Evolutionary conservation across 441 rosid genomes (phyloP).

Genomic region (Manihot esculenta): DNA sequence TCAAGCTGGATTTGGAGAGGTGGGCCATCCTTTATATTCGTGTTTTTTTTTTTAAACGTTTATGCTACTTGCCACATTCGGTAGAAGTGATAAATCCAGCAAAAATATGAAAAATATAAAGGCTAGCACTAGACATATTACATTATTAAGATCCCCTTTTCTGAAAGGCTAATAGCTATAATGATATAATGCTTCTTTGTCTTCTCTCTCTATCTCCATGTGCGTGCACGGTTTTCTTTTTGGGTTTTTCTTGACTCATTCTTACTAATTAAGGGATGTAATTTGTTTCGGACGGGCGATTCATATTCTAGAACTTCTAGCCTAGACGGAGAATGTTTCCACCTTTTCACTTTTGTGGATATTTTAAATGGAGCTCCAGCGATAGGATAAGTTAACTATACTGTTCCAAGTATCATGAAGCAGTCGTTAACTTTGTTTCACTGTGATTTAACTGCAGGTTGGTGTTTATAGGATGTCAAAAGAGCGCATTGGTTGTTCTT

Average conservation of each 20-base stretch:
- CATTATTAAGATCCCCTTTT: background rate
- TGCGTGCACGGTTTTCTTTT: no score
- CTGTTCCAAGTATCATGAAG: slow-evolving; percentile 1
- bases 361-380: background rate
- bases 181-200: no score
- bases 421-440: slow-evolving; percentile 16
- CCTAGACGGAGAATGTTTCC: background rate
- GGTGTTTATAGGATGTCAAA: slow-evolving; percentile 92
- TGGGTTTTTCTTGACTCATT: background rate
- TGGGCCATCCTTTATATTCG: slow-evolving; percentile 18
- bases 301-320: background rate
- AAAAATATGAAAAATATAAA: no score
- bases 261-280: background rate
- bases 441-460: slow-evolving; percentile 48
- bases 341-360: background rate
- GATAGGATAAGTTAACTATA: slow-evolving; percentile 6
- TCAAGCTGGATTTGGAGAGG: slow-evolving; percentile 88
- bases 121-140: background rate
- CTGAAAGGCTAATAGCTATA: no score
- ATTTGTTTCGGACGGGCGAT: background rate
- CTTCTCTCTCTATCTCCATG: no score
- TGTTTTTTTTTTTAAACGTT: background rate
- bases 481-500: slow-evolving; percentile 88
- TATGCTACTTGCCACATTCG: background rate
- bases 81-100: background rate